These are phyloP conservation scores for Erythrobasidium hasegawianum DNA, from an alignment of 1,284 basidiomycete species.

Conservation along the genomic window DNA sequence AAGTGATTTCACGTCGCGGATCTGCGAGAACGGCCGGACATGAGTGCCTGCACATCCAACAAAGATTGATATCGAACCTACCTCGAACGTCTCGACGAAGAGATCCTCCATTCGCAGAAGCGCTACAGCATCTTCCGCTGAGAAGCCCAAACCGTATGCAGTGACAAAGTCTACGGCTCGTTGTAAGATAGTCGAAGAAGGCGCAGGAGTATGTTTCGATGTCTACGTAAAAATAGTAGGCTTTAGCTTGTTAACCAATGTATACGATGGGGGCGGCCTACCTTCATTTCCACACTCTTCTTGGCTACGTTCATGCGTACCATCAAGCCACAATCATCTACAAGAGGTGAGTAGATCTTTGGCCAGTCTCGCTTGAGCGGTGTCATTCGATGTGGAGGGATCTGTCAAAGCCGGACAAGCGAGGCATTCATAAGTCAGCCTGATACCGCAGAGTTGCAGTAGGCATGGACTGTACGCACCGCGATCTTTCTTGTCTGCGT, in stretches of 20 bases:
- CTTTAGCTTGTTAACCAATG: background rate
- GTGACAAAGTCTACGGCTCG: conserved; percentile 99
- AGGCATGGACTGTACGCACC: conserved; percentile 1
- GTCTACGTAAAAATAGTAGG: conserved; percentile 59
- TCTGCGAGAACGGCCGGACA: conserved; percentile 53
- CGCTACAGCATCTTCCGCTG: conserved; percentile 81
- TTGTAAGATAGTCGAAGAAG: conserved; percentile 59
- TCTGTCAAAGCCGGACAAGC: conserved; percentile 47
- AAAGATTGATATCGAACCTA: conserved; percentile 9
- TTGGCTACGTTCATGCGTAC: conserved; percentile 93
- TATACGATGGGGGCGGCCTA: conserved; percentile 52
- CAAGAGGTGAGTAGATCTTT: conserved; percentile 91
- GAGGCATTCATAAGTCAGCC: too few relatives aligned
- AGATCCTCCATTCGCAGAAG: conserved; percentile 91
- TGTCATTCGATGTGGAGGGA: conserved; percentile 95
- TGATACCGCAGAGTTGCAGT: too few relatives aligned
- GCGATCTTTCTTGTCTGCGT: conserved; percentile 28
- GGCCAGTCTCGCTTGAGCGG: conserved; percentile 97
- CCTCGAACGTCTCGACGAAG: conserved; percentile 88
- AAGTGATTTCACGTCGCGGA: conserved; percentile 97
- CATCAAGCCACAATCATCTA: conserved; percentile 89
- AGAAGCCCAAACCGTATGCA: conserved; percentile 90
- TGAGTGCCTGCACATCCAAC: background rate
- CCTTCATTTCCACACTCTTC: conserved; percentile 84
- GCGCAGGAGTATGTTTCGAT: conserved; percentile 71